Percentiles rank a stretch among this genome's conserved stretches.
Evolutionary conservation across 2,329 filamentous ascomycete genomes (phyloP).

Genomic region (Arthroderma sp.): DNA sequence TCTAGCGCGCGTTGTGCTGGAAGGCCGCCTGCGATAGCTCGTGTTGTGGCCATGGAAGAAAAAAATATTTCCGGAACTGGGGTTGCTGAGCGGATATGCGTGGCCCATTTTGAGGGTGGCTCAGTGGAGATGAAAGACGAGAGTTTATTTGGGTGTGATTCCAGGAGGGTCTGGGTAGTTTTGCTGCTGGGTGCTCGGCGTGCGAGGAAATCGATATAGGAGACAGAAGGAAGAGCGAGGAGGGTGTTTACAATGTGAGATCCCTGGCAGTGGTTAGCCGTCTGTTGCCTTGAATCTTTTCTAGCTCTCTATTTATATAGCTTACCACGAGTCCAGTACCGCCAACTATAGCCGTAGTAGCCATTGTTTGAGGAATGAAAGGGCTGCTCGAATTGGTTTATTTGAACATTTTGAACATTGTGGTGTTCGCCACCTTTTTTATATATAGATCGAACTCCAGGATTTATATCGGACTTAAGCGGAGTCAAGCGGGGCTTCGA

Average conservation of each 20-base stretch:
- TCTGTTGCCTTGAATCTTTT: background rate
- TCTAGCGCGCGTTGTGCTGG: slow-evolving; percentile 78
- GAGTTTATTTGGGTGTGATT: slow-evolving; percentile 49
- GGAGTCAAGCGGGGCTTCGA: too few species aligned
- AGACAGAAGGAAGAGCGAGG: slow-evolving; percentile 24
- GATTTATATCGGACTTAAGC: too few species aligned
- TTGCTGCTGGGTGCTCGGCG: slow-evolving; percentile 31
- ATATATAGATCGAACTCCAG: too few species aligned
- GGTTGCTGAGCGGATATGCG: slow-evolving; percentile 41
- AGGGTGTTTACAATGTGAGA: slow-evolving; percentile 55
- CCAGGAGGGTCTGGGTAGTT: slow-evolving; percentile 39
- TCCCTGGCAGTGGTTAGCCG: slow-evolving; percentile 38
- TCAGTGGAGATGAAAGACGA: slow-evolving; percentile 54
- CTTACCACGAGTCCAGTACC: slow-evolving; percentile 10
- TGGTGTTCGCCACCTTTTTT: too few species aligned
- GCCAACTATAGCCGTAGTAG: slow-evolving; percentile 9
- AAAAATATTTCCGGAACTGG: slow-evolving; percentile 54
- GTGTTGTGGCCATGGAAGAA: slow-evolving; percentile 69
- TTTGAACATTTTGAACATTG: too few species aligned
- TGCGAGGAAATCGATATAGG: slow-evolving; percentile 33
- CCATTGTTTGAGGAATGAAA: slow-evolving; percentile 3
- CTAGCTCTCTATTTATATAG: background rate
- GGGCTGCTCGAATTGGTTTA: too few species aligned
- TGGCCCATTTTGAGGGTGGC: slow-evolving; percentile 48
- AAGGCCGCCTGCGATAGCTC: slow-evolving; percentile 58